Evolutionary conservation across 306 rosid genomes (phyloP), one percentile per base, ranked within the genome.

Genomic region (Lathyrus aphaca): DNA sequence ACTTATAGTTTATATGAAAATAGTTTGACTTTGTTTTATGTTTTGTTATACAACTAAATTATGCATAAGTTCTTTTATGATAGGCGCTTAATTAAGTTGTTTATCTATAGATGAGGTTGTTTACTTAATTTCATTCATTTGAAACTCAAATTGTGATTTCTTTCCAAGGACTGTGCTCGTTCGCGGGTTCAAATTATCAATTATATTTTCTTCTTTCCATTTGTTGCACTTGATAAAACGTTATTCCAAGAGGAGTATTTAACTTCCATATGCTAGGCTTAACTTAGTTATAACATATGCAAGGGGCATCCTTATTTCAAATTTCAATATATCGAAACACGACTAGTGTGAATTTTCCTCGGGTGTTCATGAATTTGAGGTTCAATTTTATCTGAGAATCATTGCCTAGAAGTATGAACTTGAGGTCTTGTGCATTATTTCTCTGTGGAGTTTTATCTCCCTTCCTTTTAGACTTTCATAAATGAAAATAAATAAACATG

Each of bases 241-340:
- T 54, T 23, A 54, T 54, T 54, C 35, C 37, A 54, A 54, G 35
- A 54, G 35, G 59, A 54, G 16, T 18, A 9, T 51, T 18, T 50
- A 51, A 13, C 57, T 19, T 49, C 25, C 29, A 18, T 54, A 23
- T 12, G 37, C 35, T 23, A 19, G 32, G 12, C 15, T 46, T 46
- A 46, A 21, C 23, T 53, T 10, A 53, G 6, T 2, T 25, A n/a
- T 32, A 32, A 32, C 32, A 5, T 19, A 27, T 3, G 58, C 58
- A 51, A 51, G 58, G 30, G 14, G 19, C 15, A 18, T 51, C 30
- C 40, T 27, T 3, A 27, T 23, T 59, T 32, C 25, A 71, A 75
- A 27, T 23, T 59, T 32, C 25, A 71, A 75, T 14, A 49, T 51
- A 50, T 61, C 32, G 56, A 59, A 44, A 46, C 13, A 16, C 53